Base-by-base conservation (phyloP, 495 filamentous ascomycete genomes). In the Aspergillus campestris region DNA sequence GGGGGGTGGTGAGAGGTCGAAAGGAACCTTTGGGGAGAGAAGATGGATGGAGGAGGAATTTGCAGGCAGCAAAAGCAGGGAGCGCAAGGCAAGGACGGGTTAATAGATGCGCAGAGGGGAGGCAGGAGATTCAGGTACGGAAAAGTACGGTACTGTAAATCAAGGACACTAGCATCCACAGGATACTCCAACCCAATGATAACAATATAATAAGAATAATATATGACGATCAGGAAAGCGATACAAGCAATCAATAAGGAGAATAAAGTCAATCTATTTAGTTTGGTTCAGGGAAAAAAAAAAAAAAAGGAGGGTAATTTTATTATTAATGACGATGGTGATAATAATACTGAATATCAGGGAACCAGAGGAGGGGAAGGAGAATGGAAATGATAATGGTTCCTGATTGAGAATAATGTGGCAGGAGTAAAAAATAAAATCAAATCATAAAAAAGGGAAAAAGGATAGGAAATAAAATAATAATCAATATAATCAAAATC, bases 81-180 rank as follows among this genome's bases (percentile, higher is more conserved):
- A 44, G 46, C 31, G 43, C 54, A 51, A 53, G 43, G 42, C 34
- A 49, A 44, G 35, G 39, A 49, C 18, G 18, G 42, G 15, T 45
- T 37, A 53, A 42, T 38, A 27, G 38, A 34, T 40, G n/a, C 31
- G 45, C 18, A 42, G 18, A 40, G 24, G 15, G 36, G 38, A 46
- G 35, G 11, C 13, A 41, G 38, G 35, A 38, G n/a, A 33, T 13
- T 37, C 31, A 36, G 41, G 29, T 30, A 28, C n/a, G 28, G 48
- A 29, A 32, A 39, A 13, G 18, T 24, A 24, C 18, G 18, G 18
- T 24, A 24, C 18, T 24, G 18, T 24, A 24, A 24, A 24, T 24
- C 18, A 24, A 24, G 18, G 18, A 24, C 18, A 24, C 18, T 24
- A 24, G 18, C 18, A 24, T 24, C 18, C 18, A 24, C 18, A 24